Conservation (phyloP, 2,329 filamentous ascomycete genomes). For the Colletotrichum sp. region DNA sequence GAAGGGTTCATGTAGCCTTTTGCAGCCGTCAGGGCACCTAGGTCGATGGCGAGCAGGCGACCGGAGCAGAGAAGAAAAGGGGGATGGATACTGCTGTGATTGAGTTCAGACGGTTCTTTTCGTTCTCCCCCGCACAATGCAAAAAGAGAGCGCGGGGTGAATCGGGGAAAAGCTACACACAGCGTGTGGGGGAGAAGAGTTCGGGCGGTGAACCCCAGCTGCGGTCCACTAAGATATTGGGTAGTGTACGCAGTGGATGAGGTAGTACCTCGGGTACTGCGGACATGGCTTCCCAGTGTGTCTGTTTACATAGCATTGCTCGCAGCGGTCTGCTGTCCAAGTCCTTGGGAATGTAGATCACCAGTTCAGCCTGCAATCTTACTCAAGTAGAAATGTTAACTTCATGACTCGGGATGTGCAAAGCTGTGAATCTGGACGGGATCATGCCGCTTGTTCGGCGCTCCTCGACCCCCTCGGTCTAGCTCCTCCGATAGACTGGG, state of each 20-base stretch:
- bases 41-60: background rate
- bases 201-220: background rate
- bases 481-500: background rate
- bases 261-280: background rate
- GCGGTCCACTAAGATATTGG: background rate
- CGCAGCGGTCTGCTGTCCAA: background rate
- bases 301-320: background rate
- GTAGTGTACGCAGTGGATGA: too few relatives aligned
- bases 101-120: background rate
- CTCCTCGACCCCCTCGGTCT: background rate
- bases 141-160: background rate
- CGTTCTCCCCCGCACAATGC: conserved; percentile 1
- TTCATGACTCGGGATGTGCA: background rate
- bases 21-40: background rate
- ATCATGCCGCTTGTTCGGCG: background rate
- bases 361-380: background rate
- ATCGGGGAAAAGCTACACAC: background rate
- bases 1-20: background rate
- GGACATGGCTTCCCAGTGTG: background rate
- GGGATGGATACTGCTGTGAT: background rate
- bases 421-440: background rate
- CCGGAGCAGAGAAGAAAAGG: background rate
- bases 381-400: background rate
- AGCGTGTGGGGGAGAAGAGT: background rate
- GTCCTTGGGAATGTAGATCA: background rate